A percentile compares a stretch with the other conserved stretches of the same genome.
Conservation (phyloP, 176 grass and related monocot genomes). For the Cenchrus fungigraminus region DNA sequence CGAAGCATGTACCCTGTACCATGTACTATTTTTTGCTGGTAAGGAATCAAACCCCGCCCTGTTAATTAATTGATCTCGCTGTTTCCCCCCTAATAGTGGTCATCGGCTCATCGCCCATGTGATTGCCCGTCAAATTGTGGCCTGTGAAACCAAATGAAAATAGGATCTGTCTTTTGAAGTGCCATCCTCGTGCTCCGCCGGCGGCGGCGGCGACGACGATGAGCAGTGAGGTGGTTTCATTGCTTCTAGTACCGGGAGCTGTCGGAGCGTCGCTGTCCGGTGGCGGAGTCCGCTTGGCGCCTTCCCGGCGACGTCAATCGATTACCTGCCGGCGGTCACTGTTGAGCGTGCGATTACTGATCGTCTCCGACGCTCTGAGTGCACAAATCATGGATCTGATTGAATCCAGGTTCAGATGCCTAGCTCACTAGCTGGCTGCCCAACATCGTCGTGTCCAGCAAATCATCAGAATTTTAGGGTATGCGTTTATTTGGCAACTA, state of each 20-base stretch:
- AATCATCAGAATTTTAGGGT: background rate
- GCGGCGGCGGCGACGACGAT: background rate
- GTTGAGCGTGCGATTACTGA: conserved; percentile 18
- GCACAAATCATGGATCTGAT: background rate
- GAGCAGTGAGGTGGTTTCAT: background rate
- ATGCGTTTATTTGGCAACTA: background rate
- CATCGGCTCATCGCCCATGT: background rate
- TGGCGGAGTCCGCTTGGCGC: background rate
- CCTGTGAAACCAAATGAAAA: too few species aligned
- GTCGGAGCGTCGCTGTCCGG: background rate
- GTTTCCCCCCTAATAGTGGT: too few species aligned
- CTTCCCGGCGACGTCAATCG: background rate
- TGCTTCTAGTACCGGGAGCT: background rate
- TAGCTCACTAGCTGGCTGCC: background rate
- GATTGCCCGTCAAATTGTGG: too few species aligned
- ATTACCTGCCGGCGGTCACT: background rate
- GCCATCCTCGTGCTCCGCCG: background rate
- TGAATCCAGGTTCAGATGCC: too few species aligned
- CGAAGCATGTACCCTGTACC: conserved; percentile 23
- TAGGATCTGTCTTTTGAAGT: background rate
- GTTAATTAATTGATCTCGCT: background rate
- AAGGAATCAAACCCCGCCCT: background rate
- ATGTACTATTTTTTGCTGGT: conserved; percentile 19
- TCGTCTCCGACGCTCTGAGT: background rate
- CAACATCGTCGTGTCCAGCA: background rate